phyloP scores from a whole-genome alignment of 345 rosid genomes.

The Moricandia arvensis region DNA sequence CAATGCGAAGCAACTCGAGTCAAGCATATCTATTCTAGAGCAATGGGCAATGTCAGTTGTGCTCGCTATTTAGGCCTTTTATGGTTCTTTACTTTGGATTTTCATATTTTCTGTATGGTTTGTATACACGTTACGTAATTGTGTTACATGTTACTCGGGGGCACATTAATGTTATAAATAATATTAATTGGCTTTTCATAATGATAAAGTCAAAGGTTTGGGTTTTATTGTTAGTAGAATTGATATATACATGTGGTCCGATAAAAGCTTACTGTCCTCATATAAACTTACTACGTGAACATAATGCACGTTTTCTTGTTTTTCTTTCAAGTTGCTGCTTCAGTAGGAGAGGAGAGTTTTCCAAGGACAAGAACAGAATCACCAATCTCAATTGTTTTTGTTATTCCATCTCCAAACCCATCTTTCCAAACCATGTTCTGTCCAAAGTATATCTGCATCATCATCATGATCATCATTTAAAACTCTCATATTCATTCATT shows the following conservation, averaged over 20 bases:
- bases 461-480: background rate
- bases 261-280: background rate
- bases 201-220: background rate
- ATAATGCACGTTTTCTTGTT: conserved; percentile 14
- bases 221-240: background rate
- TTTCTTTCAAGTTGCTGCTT: conserved; percentile 66
- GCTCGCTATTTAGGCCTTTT: too few species aligned
- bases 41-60: too few species aligned
- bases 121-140: too few species aligned
- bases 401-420: conserved; percentile 29
- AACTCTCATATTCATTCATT: background rate
- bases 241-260: background rate
- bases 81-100: too few species aligned
- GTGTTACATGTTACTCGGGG: background rate
- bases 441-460: conserved; percentile 55
- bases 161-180: background rate
- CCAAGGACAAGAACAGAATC: conserved; percentile 48
- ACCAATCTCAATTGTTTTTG: conserved; percentile 57
- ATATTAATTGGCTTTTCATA: background rate
- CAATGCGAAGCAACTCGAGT: too few species aligned
- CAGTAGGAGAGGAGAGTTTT: conserved; percentile 59
- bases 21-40: too few species aligned
- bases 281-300: background rate
- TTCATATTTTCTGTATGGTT: too few species aligned
- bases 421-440: conserved; percentile 79